Evolutionary conservation across 1,284 basidiomycete genomes (phyloP).

Genomic region (Chalciporus sp.): DNA sequence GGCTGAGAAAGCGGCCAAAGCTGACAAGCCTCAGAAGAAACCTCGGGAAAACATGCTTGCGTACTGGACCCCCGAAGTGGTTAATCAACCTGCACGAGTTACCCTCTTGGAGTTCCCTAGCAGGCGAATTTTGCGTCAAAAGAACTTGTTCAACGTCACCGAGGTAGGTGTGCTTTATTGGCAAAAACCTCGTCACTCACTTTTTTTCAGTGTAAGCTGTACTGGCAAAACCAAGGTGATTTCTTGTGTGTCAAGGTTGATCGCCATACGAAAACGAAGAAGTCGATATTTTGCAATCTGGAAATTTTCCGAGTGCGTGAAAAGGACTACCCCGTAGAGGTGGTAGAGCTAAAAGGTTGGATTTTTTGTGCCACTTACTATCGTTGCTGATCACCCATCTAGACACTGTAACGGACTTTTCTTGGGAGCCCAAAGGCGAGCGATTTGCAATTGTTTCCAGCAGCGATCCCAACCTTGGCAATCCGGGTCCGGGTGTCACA

Average conservation of each 20-base stretch:
- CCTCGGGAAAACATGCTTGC: conserved; percentile 91
- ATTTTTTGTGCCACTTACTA: conserved; percentile 6
- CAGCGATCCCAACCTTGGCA: conserved; percentile 91
- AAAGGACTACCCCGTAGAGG: conserved; percentile 98
- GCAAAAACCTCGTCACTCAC: conserved; percentile 2
- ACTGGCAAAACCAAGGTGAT: conserved; percentile 99
- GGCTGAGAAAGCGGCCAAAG: conserved; percentile 55
- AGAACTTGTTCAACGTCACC: conserved; percentile 98
- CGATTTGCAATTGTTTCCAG: conserved; percentile 96
- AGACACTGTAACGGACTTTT: conserved; percentile 97
- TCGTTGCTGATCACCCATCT: conserved; percentile 15
- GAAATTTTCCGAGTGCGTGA: conserved; percentile 98
- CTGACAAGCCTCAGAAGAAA: conserved; percentile 59
- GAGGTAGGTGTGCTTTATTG: conserved; percentile 62
- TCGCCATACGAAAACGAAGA: conserved; percentile 98
- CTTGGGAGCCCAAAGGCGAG: conserved; percentile 97
- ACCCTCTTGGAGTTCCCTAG: conserved; percentile 90
- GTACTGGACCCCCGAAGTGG: conserved; percentile 97
- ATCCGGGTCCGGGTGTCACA: conserved; percentile 85
- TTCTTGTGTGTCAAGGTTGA: conserved; percentile 99
- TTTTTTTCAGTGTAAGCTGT: conserved; percentile 83
- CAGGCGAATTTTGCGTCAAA: conserved; percentile 85
- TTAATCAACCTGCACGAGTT: conserved; percentile 96
- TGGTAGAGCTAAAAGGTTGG: conserved; percentile 92
- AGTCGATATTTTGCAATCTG: conserved; percentile 98